Evolutionary conservation across 2,329 filamentous ascomycete genomes (phyloP).

Genomic region (Davidsoniella australis): DNA sequence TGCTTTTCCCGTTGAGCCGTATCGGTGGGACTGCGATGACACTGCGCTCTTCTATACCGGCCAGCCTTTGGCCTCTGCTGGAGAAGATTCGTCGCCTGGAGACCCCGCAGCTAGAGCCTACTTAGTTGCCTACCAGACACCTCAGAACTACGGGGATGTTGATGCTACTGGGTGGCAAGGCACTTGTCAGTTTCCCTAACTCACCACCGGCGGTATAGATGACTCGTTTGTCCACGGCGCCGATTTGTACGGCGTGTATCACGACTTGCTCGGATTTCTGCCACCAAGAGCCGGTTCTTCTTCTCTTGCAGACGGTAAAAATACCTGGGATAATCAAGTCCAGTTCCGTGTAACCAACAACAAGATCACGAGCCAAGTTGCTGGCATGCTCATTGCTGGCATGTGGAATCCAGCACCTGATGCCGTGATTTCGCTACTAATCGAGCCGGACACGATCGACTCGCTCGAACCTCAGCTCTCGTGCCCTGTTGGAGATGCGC

Average conservation of each 20-base stretch:
- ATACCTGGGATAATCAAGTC: slow-evolving; percentile 28
- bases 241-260: slow-evolving; percentile 65
- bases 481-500: slow-evolving; percentile 34
- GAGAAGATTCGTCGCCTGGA: slow-evolving; percentile 23
- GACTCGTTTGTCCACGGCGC: slow-evolving; percentile 61
- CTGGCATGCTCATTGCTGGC: slow-evolving; percentile 54
- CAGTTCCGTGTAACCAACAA: slow-evolving; percentile 65
- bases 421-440: not conserved
- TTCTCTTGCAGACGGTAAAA: slow-evolving; percentile 18
- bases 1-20: slow-evolving; percentile 56
- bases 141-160: slow-evolving; percentile 48
- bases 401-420: slow-evolving; percentile 37
- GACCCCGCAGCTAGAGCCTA: slow-evolving; percentile 26
- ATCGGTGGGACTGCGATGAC: slow-evolving; percentile 57
- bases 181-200: slow-evolving; percentile 67
- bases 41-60: slow-evolving; percentile 54
- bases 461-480: slow-evolving; percentile 57
- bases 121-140: slow-evolving; percentile 45
- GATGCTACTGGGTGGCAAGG: slow-evolving; percentile 45
- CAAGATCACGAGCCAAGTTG: slow-evolving; percentile 66
- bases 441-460: slow-evolving; percentile 40
- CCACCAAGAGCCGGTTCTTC: slow-evolving; percentile 17
- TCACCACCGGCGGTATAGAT: slow-evolving; percentile 52
- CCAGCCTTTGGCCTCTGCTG: slow-evolving; percentile 33
- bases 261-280: slow-evolving; percentile 49